Evolutionary conservation across 441 rosid species (phyloP).

Genomic region (Gossypium davidsonii): DNA sequence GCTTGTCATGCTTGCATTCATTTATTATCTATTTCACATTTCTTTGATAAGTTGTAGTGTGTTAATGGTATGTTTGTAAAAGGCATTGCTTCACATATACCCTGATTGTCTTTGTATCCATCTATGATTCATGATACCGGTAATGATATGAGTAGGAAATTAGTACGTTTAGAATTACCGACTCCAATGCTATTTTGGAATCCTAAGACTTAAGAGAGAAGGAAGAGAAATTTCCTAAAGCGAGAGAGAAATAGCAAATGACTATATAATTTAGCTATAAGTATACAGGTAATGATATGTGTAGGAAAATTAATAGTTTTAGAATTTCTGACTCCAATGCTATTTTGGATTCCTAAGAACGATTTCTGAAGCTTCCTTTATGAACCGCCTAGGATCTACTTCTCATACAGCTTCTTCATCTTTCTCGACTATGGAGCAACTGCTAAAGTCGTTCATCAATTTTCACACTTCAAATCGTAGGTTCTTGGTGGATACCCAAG

Average conservation of each 20-base stretch:
- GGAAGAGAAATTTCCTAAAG: too few relatives aligned
- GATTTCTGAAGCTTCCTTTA: neutral
- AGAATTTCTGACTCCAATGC: neutral
- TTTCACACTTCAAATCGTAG: neutral
- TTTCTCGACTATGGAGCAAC: neutral
- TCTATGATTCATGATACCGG: neutral
- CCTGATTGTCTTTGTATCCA: neutral
- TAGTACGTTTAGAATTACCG: neutral
- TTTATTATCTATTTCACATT: neutral
- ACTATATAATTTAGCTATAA: too few relatives aligned
- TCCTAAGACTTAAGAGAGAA: neutral
- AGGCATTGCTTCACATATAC: neutral
- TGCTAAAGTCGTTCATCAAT: neutral
- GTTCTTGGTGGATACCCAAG: neutral
- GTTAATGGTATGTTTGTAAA: neutral
- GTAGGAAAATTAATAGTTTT: neutral
- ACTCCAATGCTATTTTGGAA: neutral
- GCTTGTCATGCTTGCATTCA: neutral
- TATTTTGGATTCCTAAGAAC: neutral
- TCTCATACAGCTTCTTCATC: neutral
- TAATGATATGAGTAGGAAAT: constrained; percentile 1
- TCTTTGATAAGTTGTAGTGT: neutral
- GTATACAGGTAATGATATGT: neutral
- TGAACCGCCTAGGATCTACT: neutral
- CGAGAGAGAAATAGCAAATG: too few relatives aligned